Conservation (phyloP, 106 monocot species). For the Dendrobium catenatum region DNA sequence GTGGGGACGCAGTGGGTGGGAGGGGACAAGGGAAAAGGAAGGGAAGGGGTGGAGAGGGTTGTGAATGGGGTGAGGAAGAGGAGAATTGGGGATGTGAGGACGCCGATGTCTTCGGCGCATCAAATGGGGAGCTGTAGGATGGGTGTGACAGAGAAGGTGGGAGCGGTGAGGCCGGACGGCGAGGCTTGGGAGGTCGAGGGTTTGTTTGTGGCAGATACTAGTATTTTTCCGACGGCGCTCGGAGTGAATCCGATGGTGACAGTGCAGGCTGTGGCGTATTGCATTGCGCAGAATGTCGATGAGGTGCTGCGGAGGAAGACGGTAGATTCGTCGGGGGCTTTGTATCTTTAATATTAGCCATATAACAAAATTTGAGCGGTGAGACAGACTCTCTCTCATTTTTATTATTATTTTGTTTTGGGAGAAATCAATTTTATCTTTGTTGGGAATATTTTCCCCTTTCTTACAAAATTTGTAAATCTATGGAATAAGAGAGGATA, state of each 20-base stretch:
- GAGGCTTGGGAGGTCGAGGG: constrained; percentile 83
- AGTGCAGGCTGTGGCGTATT: constrained; percentile 62
- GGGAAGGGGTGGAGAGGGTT: constrained; percentile 43
- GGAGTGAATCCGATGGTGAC: constrained; percentile 93
- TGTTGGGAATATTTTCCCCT: no score
- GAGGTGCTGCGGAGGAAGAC: constrained; percentile 6
- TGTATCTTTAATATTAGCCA: no score
- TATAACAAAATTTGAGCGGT: no score
- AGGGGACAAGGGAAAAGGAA: constrained; percentile 33
- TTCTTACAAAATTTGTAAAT: no score
- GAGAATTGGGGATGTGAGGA: constrained; percentile 12
- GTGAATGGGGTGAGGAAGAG: constrained; percentile 20
- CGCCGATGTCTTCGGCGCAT: constrained; percentile 51
- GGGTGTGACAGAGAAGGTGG: constrained; percentile 38
- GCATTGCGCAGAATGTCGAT: constrained; percentile 12
- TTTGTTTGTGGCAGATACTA: constrained; percentile 66
- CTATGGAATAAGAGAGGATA: no score
- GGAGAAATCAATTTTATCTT: no score
- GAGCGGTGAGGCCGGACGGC: constrained; percentile 48
- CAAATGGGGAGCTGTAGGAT: constrained; percentile 92
- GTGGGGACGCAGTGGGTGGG: constrained; percentile 62
- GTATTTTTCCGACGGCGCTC: constrained; percentile 60
- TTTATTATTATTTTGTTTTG: no score
- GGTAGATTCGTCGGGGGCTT: no score
- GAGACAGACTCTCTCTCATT: no score